These are phyloP conservation scores for Lagerstroemia fauriei DNA, from an alignment of 441 rosid species.

Conservation along the genomic window DNA sequence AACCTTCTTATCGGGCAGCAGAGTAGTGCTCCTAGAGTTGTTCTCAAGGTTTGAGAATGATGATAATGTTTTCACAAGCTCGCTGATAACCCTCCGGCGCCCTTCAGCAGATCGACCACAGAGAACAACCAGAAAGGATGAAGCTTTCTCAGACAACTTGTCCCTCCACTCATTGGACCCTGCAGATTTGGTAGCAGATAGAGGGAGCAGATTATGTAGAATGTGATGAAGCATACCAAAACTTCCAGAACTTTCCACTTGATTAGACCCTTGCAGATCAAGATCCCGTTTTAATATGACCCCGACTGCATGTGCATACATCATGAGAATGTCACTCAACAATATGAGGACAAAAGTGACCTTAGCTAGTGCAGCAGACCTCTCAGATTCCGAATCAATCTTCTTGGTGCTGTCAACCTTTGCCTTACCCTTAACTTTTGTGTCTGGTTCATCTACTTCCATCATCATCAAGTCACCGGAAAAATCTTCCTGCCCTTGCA, in stretches of 20 bases:
- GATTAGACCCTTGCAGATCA: slow-evolving; percentile 70
- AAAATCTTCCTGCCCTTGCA: slow-evolving; percentile 55
- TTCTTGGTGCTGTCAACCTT: slow-evolving; percentile 75
- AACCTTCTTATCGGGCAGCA: slow-evolving; percentile 79
- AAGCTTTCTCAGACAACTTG: slow-evolving; percentile 86
- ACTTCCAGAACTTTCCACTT: slow-evolving; percentile 51
- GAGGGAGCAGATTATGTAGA: slow-evolving; percentile 76
- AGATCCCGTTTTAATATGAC: slow-evolving; percentile 82
- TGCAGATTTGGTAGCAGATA: slow-evolving; percentile 62
- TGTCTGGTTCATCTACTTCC: slow-evolving; percentile 85
- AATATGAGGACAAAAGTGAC: slow-evolving; percentile 86
- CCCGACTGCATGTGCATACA: slow-evolving; percentile 86
- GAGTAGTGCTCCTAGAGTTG: slow-evolving; percentile 53
- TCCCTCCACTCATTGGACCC: slow-evolving; percentile 91
- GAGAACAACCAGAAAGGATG: slow-evolving; percentile 84
- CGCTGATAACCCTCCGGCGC: slow-evolving; percentile 77
- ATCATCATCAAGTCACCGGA: slow-evolving; percentile 46
- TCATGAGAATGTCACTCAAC: slow-evolving; percentile 83
- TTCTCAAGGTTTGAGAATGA: slow-evolving; percentile 65
- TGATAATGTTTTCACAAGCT: slow-evolving; percentile 78
- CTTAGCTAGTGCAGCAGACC: slow-evolving; percentile 85
- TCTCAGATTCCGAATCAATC: slow-evolving; percentile 66
- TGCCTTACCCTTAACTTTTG: slow-evolving; percentile 85
- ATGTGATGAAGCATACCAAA: slow-evolving; percentile 80
- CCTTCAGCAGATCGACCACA: slow-evolving; percentile 95